Evolutionary conservation across 108 stramenopile genomes (phyloP).

Genomic region (Skeletonema marinoi): DNA sequence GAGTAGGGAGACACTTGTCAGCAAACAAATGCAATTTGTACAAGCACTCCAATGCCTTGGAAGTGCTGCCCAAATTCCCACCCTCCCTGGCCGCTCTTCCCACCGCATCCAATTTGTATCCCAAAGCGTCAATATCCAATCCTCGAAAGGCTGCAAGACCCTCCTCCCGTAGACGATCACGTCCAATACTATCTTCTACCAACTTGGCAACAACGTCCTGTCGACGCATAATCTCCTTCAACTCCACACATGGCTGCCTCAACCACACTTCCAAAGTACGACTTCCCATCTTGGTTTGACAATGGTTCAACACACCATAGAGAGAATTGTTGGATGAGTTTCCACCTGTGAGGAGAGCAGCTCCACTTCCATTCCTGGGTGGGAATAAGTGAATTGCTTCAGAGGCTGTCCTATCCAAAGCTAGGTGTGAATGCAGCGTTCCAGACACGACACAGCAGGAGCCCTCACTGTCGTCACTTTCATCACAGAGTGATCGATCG

Average conservation of each 20-base stretch:
- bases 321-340: conserved; percentile 65
- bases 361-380: conserved; percentile 61
- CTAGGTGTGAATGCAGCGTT: conserved; percentile 48
- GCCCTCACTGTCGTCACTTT: conserved; percentile 21
- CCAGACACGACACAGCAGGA: conserved; percentile 46
- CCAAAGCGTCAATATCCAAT: conserved; percentile 54
- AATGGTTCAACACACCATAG: conserved; percentile 69
- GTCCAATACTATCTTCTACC: conserved; percentile 63
- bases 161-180: conserved; percentile 69
- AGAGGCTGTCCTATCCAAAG: conserved; percentile 80
- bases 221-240: conserved; percentile 54
- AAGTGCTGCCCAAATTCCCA: conserved; percentile 36
- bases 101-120: conserved; percentile 40
- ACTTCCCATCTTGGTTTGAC: conserved; percentile 76
- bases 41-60: conserved; percentile 70
- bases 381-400: conserved; percentile 79
- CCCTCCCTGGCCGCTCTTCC: conserved; percentile 19
- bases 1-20: conserved; percentile 57
- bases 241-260: conserved; percentile 75
- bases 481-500: conserved; percentile 15
- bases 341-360: conserved; percentile 57
- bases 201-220: conserved; percentile 73
- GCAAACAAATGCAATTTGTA: conserved; percentile 77
- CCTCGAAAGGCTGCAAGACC: conserved; percentile 60
- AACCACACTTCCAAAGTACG: conserved; percentile 72